Base-by-base conservation (phyloP, 371 early-diverging fungal species). In the Thermomucor indicae-seudaticae region DNA sequence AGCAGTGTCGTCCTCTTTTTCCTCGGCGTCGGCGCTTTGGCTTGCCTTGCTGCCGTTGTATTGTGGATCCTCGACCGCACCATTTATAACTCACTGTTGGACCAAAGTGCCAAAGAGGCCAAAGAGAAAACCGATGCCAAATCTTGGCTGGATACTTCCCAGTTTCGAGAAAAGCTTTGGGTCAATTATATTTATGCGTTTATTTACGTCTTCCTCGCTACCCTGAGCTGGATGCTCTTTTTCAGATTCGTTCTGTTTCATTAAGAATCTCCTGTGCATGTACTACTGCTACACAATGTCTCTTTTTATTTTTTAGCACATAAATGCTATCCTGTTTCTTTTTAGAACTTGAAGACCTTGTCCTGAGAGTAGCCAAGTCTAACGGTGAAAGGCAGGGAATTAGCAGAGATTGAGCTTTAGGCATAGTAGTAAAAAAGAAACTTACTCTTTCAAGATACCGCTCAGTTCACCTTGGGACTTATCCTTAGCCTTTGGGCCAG, bases 331-430 rank as follows among this genome's bases (percentile, higher is more conserved):
- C n/a, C n/a, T n/a, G n/a, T n/a, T n/a, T n/a, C n/a, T n/a, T 14
- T 28, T 75, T 82, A 95, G 59, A 95, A 93, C 74, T 97, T 97
- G 80, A 81, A 93, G 24, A 97, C 96, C 34, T 91, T 76, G 23
- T 80, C 65, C 30, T 73, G 62, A 49, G 66, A 58, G 63, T 87
- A 92, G 19, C 97, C 96, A 39, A 95, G 70, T 54, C 64, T 67
- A 57, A 12, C 19, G 10, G 25, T 39, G n/a, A 31, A 49, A 30
- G 23, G 38, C 8, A 1, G 24, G 20, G 32, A 20, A 19, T 34
- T 30, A 46, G 32, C 29, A 31, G 46, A 46, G 4, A 23, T 22
- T 10, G 43, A 51, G 17, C 31, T 28, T 5, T 10, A 38, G 4
- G 19, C 11, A 30, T 8, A 51, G 17, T 42, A 43, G 23, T 17